These are phyloP conservation scores for Suillus placidus DNA, from an alignment of 768 basidiomycete species.

Conservation along the genomic window DNA sequence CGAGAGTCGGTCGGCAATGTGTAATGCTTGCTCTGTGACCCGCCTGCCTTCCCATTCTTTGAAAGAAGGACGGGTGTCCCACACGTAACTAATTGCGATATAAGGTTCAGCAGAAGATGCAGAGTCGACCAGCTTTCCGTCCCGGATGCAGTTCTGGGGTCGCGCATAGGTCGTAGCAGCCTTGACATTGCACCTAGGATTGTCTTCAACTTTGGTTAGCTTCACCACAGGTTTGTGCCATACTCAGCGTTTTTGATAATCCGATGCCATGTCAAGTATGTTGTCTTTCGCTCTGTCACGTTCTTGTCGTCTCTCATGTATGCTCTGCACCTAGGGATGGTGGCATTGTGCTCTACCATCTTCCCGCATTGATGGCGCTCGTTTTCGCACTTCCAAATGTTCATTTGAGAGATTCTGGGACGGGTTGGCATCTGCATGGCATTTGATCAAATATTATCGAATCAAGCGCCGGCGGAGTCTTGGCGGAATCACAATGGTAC, in stretches of 20 bases:
- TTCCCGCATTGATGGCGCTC: constrained; percentile 8
- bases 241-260: constrained; percentile 8
- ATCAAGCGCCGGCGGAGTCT: constrained; percentile 2
- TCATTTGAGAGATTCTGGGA: neutral
- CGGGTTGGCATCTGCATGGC: neutral
- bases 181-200: neutral
- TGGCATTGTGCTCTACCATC: neutral
- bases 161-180: constrained; percentile 1
- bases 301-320: constrained; percentile 8
- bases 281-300: constrained; percentile 8
- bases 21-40: constrained; percentile 12
- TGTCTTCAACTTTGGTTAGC: constrained; percentile 9
- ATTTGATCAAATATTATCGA: neutral
- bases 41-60: constrained; percentile 12
- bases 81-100: constrained; percentile 8
- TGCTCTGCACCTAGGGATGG: constrained; percentile 1
- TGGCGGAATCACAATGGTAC: neutral
- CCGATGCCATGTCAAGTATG: neutral
- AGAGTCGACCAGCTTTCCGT: constrained; percentile 12
- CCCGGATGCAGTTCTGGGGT: constrained; percentile 10
- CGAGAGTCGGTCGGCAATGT: constrained; percentile 10
- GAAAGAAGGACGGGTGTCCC: constrained; percentile 7
- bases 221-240: neutral
- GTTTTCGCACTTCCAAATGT: constrained; percentile 8
- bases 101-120: constrained; percentile 7